Conservation (phyloP, 352 stramenopile species). For the Peronospora tabacina region DNA sequence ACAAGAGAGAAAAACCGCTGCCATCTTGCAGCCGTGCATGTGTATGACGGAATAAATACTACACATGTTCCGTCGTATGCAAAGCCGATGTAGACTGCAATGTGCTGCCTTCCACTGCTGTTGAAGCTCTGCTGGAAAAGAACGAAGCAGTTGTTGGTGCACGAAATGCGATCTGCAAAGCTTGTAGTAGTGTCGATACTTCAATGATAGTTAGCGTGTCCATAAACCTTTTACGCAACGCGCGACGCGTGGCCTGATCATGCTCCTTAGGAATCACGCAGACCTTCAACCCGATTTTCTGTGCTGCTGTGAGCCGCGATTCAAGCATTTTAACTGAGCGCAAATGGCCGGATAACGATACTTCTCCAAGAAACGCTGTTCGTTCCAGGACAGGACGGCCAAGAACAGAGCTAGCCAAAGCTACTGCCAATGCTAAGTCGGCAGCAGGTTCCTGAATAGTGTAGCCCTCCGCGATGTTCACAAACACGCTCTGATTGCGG, state of each 20-base stretch:
- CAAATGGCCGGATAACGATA: conserved; percentile 71
- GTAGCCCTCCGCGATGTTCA: conserved; percentile 82
- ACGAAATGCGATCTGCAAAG: conserved; percentile 51
- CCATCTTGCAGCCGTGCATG: conserved; percentile 11
- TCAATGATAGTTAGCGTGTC: conserved; percentile 52
- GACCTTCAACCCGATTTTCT: conserved; percentile 71
- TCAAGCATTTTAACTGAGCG: conserved; percentile 81
- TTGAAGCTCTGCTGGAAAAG: conserved; percentile 9
- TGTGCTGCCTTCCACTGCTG: conserved; percentile 10
- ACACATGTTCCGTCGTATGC: conserved; percentile 23
- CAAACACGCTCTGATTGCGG: conserved; percentile 73
- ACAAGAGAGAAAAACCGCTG: conserved; percentile 17
- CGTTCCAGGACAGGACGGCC: conserved; percentile 44
- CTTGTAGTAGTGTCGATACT: conserved; percentile 54
- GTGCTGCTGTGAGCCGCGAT: conserved; percentile 59
- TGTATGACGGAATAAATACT: conserved; percentile 31
- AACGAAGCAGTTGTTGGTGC: conserved; percentile 13
- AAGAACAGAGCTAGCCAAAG: conserved; percentile 61
- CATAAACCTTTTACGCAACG: conserved; percentile 45
- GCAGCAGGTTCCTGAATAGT: conserved; percentile 74
- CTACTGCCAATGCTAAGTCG: conserved; percentile 67
- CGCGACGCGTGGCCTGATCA: conserved; percentile 34
- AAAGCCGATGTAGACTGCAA: conserved; percentile 12
- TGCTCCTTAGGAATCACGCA: conserved; percentile 65
- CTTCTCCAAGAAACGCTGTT: conserved; percentile 67